phyloP scores from a whole-genome alignment of 768 basidiomycete genomes.

The Tricholomella constricta region DNA sequence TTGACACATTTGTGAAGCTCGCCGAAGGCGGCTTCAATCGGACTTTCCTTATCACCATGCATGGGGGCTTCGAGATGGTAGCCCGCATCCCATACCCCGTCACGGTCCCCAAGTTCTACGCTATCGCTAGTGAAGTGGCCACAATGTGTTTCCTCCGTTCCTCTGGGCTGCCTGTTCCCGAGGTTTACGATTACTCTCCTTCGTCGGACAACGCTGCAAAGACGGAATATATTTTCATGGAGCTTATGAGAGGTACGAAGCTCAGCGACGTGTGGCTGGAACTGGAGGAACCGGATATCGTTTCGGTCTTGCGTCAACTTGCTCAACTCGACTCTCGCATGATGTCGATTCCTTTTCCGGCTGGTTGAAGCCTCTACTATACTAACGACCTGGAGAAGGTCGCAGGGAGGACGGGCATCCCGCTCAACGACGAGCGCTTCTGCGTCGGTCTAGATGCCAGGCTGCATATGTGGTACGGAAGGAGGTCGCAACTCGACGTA shows the following conservation, averaged over 20 bases:
- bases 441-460: conserved; percentile 48
- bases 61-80: conserved; percentile 24
- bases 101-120: conserved; percentile 37
- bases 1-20: conserved; percentile 41
- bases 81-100: conserved; percentile 44
- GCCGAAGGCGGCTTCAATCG: conserved; percentile 48
- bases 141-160: conserved; percentile 44
- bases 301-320: conserved; percentile 46
- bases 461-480: conserved; percentile 49
- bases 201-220: conserved; percentile 38
- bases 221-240: conserved; percentile 50
- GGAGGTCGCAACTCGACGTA: conserved; percentile 50
- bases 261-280: conserved; percentile 43
- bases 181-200: conserved; percentile 46
- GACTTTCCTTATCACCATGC: conserved; percentile 39
- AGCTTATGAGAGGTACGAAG: conserved; percentile 41
- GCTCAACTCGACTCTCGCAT: conserved; percentile 47
- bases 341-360: conserved; percentile 50
- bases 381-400: conserved; percentile 45
- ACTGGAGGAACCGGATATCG: conserved; percentile 38
- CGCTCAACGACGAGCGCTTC: conserved; percentile 42
- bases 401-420: conserved; percentile 33
- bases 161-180: conserved; percentile 40
- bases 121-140: conserved; percentile 48
- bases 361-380: conserved; percentile 54